Conservation (phyloP, 768 basidiomycete species). For the Termitomyces sp. region DNA sequence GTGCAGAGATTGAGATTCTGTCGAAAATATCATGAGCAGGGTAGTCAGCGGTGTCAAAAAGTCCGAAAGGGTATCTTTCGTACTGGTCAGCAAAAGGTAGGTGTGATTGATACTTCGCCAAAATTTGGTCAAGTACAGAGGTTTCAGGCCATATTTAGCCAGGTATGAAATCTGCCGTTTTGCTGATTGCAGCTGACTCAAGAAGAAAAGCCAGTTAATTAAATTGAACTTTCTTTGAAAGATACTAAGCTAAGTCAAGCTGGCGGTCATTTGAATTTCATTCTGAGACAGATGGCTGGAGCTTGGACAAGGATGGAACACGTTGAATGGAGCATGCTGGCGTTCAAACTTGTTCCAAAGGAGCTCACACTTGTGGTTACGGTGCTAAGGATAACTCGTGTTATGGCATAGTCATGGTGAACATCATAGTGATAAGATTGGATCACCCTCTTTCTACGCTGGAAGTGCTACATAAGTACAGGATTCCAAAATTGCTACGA, state of each 20-base stretch:
- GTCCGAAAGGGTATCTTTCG: too few relatives aligned
- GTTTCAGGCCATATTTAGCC: too few relatives aligned
- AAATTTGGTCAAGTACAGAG: too few relatives aligned
- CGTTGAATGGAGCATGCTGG: not conserved
- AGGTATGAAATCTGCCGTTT: too few relatives aligned
- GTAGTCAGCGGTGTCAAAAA: too few relatives aligned
- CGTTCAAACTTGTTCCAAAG: not conserved
- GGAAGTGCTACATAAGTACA: too few relatives aligned
- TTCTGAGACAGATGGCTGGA: not conserved
- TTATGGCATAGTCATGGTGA: too few relatives aligned
- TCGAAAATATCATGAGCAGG: too few relatives aligned
- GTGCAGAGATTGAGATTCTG: too few relatives aligned
- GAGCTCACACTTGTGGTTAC: not conserved
- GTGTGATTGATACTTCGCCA: too few relatives aligned
- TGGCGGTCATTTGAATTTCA: not conserved
- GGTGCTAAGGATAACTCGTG: not conserved
- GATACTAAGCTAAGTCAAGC: not conserved
- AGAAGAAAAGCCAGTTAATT: not conserved
- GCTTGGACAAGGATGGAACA: not conserved
- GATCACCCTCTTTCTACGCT: not conserved
- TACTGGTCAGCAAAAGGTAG: too few relatives aligned
- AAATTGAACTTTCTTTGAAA: not conserved
- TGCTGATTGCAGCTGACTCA: not conserved
- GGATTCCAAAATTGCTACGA: not conserved
- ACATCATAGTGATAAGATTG: not conserved